Conservation (phyloP, 1,284 basidiomycete genomes). For the Cryptococcus sp. region DNA sequence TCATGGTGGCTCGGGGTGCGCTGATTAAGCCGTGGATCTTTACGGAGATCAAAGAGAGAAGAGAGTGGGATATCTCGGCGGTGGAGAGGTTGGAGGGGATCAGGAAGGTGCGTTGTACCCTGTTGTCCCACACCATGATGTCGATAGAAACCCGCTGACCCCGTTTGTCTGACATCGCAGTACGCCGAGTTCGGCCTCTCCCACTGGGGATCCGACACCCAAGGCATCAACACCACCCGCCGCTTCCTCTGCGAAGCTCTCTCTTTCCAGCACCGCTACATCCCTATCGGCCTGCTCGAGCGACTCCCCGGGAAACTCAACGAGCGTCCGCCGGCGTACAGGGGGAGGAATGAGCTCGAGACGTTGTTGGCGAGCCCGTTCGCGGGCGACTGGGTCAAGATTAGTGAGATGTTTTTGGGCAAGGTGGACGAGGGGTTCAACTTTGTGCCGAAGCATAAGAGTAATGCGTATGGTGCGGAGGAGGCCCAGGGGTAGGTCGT, state of each 20-base stretch:
- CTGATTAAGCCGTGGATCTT: conserved; percentile 96
- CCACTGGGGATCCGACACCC: conserved; percentile 80
- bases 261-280: conserved; percentile 91
- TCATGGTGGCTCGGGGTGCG: conserved; percentile 93
- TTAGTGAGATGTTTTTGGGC: conserved; percentile 91
- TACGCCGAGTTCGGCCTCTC: conserved; percentile 73
- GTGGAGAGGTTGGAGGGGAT: conserved; percentile 85
- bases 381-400: conserved; percentile 89
- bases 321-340: conserved; percentile 81
- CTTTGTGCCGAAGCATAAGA: conserved; percentile 73
- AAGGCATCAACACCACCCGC: conserved; percentile 85
- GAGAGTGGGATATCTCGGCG: conserved; percentile 93
- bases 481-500: conserved; percentile 52
- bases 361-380: conserved; percentile 77
- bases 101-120: conserved; percentile 59
- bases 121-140: neutral
- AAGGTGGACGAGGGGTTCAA: conserved; percentile 63
- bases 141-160: neutral
- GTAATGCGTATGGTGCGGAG: conserved; percentile 60
- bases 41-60: conserved; percentile 85
- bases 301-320: conserved; percentile 76
- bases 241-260: conserved; percentile 93
- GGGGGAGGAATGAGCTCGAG: conserved; percentile 82
- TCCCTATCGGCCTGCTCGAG: conserved; percentile 92
- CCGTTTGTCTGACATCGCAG: conserved; percentile 47